A percentile compares a stretch with the other conserved stretches of the same genome.
These are phyloP conservation scores for Begonia masoniana DNA, from an alignment of 306 rosid genomes.

Conservation along the genomic window DNA sequence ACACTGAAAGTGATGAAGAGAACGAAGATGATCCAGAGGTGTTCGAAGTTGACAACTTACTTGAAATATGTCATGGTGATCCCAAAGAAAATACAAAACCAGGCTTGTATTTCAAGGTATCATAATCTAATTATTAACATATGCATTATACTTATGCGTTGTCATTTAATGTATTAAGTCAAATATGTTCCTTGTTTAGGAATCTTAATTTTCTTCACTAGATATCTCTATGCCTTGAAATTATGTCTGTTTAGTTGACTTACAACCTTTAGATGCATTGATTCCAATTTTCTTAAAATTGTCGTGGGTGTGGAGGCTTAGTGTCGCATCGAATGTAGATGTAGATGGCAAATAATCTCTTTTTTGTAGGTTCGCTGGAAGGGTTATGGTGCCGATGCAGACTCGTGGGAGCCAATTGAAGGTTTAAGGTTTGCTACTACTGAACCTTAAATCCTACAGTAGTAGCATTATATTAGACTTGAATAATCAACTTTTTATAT, in stretches of 20 bases:
- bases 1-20: conserved; percentile 11
- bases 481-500: too few relatives aligned
- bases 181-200: too few relatives aligned
- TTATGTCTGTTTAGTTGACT: too few relatives aligned
- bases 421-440: conserved; percentile 33
- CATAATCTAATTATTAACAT: not conserved
- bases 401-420: conserved; percentile 71
- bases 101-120: conserved; percentile 55
- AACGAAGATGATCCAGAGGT: conserved; percentile 19
- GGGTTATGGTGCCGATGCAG: conserved; percentile 50
- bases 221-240: too few relatives aligned
- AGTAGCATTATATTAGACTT: too few relatives aligned
- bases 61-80: conserved; percentile 44
- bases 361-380: conserved; percentile 58
- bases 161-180: not conserved
- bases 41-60: conserved; percentile 46
- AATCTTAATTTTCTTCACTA: too few relatives aligned
- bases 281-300: too few relatives aligned
- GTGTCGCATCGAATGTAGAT: too few relatives aligned
- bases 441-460: not conserved
- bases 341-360: too few relatives aligned
- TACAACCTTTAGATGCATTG: too few relatives aligned
- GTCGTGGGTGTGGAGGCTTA: too few relatives aligned
- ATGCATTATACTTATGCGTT: not conserved
- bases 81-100: conserved; percentile 20